Percentiles rank a stretch among this genome's conserved stretches.
Conservation (phyloP, 352 stramenopile genomes). For the Phytopythium cucurbitacearum region DNA sequence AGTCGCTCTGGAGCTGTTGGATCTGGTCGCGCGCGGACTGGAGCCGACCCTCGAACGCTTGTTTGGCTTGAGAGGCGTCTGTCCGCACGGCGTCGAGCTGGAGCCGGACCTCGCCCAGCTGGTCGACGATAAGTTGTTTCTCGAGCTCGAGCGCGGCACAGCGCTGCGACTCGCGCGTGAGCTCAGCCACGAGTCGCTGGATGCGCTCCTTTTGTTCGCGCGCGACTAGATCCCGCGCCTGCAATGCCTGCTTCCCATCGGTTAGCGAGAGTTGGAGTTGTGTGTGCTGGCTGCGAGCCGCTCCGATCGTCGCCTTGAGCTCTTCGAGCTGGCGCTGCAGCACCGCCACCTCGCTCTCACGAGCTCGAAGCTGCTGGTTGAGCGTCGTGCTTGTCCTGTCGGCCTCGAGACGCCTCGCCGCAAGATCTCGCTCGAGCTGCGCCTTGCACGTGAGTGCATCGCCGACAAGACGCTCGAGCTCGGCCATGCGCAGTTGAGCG, state of each 20-base stretch:
- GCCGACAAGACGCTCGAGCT: conserved; percentile 51
- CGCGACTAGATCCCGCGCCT: conserved; percentile 24
- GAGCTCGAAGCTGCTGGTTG: conserved; percentile 5
- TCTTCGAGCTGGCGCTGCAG: conserved; percentile 41
- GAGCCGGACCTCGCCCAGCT: conserved; percentile 33
- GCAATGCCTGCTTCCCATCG: conserved; percentile 30
- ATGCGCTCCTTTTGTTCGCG: conserved; percentile 58
- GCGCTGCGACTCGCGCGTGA: conserved; percentile 40
- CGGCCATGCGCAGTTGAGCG: conserved; percentile 45
- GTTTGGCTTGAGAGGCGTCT: conserved; percentile 36
- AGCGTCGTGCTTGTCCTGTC: too few species aligned
- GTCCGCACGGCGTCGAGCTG: conserved; percentile 29
- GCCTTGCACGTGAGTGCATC: conserved; percentile 42
- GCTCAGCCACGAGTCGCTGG: conserved; percentile 39
- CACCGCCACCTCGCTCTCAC: conserved; percentile 24
- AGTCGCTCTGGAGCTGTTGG: conserved; percentile 36
- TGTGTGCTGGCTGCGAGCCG: conserved; percentile 26
- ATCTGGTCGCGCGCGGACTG: conserved; percentile 22
- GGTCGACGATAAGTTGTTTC: conserved; percentile 31
- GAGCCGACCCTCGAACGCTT: conserved; percentile 26
- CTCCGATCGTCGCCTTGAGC: conserved; percentile 34
- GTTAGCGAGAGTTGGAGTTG: conserved; percentile 32
- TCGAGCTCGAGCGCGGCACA: conserved; percentile 48
- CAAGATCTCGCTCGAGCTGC: neutral
- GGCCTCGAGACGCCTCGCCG: too few species aligned